Percentiles rank a stretch among this genome's conserved stretches.
Conservation (phyloP, 352 stramenopile species). For the Pelagophyceae sp. region DNA sequence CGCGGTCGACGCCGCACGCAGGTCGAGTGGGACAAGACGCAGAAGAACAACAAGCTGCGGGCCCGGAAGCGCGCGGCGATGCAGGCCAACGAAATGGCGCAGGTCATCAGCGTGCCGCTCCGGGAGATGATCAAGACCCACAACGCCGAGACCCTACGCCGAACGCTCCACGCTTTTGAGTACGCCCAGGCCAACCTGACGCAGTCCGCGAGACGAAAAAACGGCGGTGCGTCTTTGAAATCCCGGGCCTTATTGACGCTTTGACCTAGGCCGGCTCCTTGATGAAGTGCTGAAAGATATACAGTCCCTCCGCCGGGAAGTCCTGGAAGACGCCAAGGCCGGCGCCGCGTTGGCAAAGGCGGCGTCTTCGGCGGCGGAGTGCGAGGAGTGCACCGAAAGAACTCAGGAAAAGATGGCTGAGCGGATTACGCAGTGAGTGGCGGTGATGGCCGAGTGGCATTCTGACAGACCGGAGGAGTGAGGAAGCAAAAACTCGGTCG, state of each 20-base stretch:
- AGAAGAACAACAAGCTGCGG: slow-evolving; percentile 34
- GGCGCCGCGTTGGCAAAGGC: background rate
- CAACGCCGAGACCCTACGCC: slow-evolving; percentile 29
- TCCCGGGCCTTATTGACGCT: background rate
- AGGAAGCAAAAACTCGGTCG: background rate
- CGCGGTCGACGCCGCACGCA: no score
- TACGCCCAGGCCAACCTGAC: slow-evolving; percentile 37
- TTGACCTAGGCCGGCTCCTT: background rate
- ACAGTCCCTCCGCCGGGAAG: slow-evolving; percentile 32
- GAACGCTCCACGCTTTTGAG: slow-evolving; percentile 39
- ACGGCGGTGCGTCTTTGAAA: background rate
- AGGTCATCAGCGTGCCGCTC: slow-evolving; percentile 35
- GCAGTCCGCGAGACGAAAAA: slow-evolving; percentile 23
- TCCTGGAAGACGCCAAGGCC: slow-evolving; percentile 27
- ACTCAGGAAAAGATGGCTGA: slow-evolving; percentile 26
- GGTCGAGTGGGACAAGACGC: background rate
- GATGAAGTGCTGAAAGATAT: slow-evolving; percentile 26
- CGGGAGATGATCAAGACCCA: slow-evolving; percentile 33
- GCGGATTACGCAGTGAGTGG: slow-evolving; percentile 19
- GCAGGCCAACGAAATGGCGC: slow-evolving; percentile 35
- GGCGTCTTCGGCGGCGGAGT: slow-evolving; percentile 20
- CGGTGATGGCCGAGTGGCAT: no score
- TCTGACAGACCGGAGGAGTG: no score
- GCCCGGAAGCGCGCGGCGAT: slow-evolving; percentile 33
- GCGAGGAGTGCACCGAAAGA: slow-evolving; percentile 26